Percentiles rank a stretch among this genome's conserved stretches.
Evolutionary conservation across 306 rosid genomes (phyloP).

Genomic region (Quercus gilva): DNA sequence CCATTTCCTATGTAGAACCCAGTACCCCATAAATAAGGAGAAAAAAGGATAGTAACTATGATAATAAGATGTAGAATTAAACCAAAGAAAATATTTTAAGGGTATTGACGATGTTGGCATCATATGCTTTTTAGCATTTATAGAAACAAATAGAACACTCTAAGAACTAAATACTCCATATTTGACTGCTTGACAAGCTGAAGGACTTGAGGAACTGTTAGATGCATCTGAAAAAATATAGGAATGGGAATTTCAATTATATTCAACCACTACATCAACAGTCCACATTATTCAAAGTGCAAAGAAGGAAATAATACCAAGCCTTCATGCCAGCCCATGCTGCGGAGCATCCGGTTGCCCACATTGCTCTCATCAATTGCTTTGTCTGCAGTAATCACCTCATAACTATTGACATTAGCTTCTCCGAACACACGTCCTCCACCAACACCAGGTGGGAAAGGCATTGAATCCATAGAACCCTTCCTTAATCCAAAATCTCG

Average conservation of each 20-base stretch:
- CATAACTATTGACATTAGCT: constrained; percentile 52
- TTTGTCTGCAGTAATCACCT: constrained; percentile 86
- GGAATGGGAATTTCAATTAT: not conserved
- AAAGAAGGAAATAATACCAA: constrained; percentile 69
- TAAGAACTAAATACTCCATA: not conserved
- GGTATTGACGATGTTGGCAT: not conserved
- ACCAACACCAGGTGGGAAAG: constrained; percentile 99
- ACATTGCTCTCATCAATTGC: constrained; percentile 93
- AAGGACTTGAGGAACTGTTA: not conserved
- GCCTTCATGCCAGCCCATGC: constrained; percentile 99
- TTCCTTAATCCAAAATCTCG: constrained; percentile 73
- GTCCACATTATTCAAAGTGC: not conserved
- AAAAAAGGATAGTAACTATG: no score
- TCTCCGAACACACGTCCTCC: constrained; percentile 86
- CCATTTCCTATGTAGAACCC: no score
- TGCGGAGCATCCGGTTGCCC: constrained; percentile 99
- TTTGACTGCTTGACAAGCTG: not conserved
- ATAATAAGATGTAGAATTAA: no score
- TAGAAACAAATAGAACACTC: not conserved
- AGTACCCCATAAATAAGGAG: no score
- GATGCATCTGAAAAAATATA: not conserved
- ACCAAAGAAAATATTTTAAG: not conserved
- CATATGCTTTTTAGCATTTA: not conserved
- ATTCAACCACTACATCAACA: not conserved
- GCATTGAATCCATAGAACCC: constrained; percentile 83